Base-by-base conservation (phyloP, 257 asterid genomes). In the Solanum bulbocastanum region DNA sequence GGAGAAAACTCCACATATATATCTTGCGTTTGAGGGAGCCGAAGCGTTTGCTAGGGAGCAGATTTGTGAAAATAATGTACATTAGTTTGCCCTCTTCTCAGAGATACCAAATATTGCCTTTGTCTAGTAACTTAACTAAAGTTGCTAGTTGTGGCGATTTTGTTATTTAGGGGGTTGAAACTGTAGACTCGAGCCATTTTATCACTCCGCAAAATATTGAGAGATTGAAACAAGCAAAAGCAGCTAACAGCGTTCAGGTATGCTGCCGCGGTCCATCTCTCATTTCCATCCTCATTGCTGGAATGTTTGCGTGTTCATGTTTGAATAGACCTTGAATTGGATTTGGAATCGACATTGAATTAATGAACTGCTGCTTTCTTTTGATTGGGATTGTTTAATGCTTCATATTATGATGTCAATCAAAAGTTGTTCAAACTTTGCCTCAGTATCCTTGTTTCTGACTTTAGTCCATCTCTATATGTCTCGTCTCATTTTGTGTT, bases 1-100 rank as follows among this genome's bases (percentile, higher is more conserved):
- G 99, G 99, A 96, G 88, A 97, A 92, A 92, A 97, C 99, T 92
- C 96, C 98, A 56, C 99, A 97, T 79, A 91, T 95, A 83, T 95
- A 94, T 91, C 98, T 97, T 86, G 99, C 93, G 46, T 97, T 97
- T 88, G 95, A 93, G 39, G 99, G 98, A 20, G 99, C 99, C 0
- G 99, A 95, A 92, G 94, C 94, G 68, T 97, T 97, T 86, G 99
- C 99, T 23, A 93, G 93, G 92, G 98, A 96, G 85, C 98, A 96
- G 87, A 98, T 96, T 83, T 33, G 90, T 90, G 87, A 84, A 82
- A 32, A 27, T 82, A 30, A 18, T 68, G 36, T 30, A 1, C 75
- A 68, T 68, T 6, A 66, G 20, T 25, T 12, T 66, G 32, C 2
- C 25, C 39, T 76, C 83, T n/a, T 40, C 25, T 12, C 15, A 27